Base-by-base conservation (phyloP, 768 basidiomycete species). In the Collybia mongolica region DNA sequence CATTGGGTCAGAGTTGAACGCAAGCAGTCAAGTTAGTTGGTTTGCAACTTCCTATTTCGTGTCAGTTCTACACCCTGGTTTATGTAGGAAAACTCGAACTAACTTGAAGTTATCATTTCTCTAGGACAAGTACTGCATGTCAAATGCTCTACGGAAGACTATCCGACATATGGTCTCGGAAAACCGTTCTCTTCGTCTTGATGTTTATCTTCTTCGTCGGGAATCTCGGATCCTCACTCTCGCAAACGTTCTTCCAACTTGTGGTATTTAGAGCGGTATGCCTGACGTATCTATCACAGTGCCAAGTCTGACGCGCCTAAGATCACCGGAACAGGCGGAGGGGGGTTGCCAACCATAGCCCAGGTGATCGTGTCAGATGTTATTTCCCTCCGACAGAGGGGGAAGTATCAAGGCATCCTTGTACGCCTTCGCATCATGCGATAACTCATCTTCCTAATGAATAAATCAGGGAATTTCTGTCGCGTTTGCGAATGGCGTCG, bases 381-480 rank as follows among this genome's bases (percentile, higher is more conserved):
- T 5, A 79, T 83, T 11, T 74, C 72, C 8, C 65, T 83, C 29
- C 74, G 77, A 32, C 75, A 79, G 11, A 72, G 74, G 38, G 81
- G 81, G 15, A 82, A 83, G 63, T 83, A 81, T 53, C 80, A 82
- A 55, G 82, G 82, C 3, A 79, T 82, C 36, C 74, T 60, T 39
- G 59, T 60, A 44, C 15, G 40, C n/a, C 36, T 23, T 46, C 8
- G 14, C 32, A 23, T 46, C 6, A 5, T 18, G 14, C 14, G 37
- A 2, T 12, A 5, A n/a, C 7, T n/a, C 15, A 14, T 11, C 11
- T 39, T 17, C 20, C 39, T 5, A 24, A 26, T 7, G 24, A 15
- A 18, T 38, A 1, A 1, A 43, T 49, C 15, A 60, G 59, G 74
- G 76, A 2, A 70, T 68, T 8, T 73, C 80, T 11, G 72, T 80